These are phyloP conservation scores for Stephania japonica DNA, from an alignment of 164 flowering plant genomes.

Conservation along the genomic window DNA sequence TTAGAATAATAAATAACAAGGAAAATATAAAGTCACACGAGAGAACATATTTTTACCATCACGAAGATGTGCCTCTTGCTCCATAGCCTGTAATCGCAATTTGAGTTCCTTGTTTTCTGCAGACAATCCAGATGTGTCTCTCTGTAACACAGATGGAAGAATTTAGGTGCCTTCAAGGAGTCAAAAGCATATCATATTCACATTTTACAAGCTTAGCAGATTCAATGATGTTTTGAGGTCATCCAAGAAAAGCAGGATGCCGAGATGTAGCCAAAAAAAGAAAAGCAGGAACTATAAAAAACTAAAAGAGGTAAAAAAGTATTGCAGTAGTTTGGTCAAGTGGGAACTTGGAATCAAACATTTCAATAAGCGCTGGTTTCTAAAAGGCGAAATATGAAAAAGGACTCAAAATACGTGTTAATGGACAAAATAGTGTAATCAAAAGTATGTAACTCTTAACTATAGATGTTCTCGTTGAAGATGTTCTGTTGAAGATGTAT, in stretches of 20 bases:
- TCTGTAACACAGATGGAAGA: conserved; percentile 42
- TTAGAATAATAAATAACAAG: background rate
- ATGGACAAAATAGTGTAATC: too few species aligned
- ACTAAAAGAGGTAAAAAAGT: background rate
- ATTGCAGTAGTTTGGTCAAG: too few species aligned
- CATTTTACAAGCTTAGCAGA: background rate
- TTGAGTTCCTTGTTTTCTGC: conserved; percentile 91
- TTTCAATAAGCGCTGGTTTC: too few species aligned
- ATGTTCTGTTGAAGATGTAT: too few species aligned
- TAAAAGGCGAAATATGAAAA: too few species aligned
- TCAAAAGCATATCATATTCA: background rate
- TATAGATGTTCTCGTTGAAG: too few species aligned
- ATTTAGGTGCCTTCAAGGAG: background rate
- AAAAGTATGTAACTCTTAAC: too few species aligned
- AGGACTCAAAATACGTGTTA: too few species aligned
- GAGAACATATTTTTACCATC: conserved; percentile 52
- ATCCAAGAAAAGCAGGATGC: background rate
- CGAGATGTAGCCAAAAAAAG: background rate
- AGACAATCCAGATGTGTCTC: conserved; percentile 75
- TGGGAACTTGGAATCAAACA: too few species aligned
- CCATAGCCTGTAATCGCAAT: conserved; percentile 82
- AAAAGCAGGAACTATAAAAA: background rate
- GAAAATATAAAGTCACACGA: background rate
- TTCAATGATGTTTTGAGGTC: background rate
- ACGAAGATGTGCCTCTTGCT: conserved; percentile 92